Base-by-base conservation (phyloP, 1,139 yeast genomes). In the Zygotorulaspora mrakii region DNA sequence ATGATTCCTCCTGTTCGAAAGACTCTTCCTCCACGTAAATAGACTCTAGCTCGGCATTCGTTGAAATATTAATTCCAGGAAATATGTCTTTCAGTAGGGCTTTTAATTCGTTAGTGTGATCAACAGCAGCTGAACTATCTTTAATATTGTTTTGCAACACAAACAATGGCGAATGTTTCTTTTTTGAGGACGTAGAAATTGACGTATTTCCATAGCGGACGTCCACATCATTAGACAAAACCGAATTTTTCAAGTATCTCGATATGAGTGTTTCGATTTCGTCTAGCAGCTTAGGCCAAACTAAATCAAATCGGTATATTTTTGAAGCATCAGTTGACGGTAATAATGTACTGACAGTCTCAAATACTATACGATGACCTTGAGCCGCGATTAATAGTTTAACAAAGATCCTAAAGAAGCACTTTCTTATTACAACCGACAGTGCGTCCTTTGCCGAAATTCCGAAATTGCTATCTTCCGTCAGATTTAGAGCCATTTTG, bases 341-440 rank as follows among this genome's bases (percentile, higher is more conserved):
- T 35, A 61, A 59, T 7, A 71, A 53, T 3, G 59, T 52, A 33
- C 63, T 55, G 2, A 74, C 73, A 8, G 81, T 73, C 47, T 79
- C 87, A 46, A 69, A 68, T 2, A 87, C 70, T 1, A 82, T 79
- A 36, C 82, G 70, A 55, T 85, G 89, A 24, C 77, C 75, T 63
- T 86, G 94, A 17, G 86, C 62, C 5, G 84, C 79, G 14, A 79
- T 72, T 39, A 82, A 65, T 40, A 78, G 64, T 56, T 78, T 81
- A 18, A 77, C 67, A 53, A 83, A 86, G 7, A 85, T 68, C 1
- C 78, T 71, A 59, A 85, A 78, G 51, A 84, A 83, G 35, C 86
- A 68, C 50, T 84, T 89, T 50, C 80, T 78, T 31, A 86, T 66
- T 0, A 85, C 70, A 1, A 74, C 61, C 1, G 82, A 77, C 10